A percentile compares a stretch with the other conserved stretches of the same genome.
Evolutionary conservation across 352 stramenopile genomes (phyloP).

Genomic region (Phytophthora aleatoria): DNA sequence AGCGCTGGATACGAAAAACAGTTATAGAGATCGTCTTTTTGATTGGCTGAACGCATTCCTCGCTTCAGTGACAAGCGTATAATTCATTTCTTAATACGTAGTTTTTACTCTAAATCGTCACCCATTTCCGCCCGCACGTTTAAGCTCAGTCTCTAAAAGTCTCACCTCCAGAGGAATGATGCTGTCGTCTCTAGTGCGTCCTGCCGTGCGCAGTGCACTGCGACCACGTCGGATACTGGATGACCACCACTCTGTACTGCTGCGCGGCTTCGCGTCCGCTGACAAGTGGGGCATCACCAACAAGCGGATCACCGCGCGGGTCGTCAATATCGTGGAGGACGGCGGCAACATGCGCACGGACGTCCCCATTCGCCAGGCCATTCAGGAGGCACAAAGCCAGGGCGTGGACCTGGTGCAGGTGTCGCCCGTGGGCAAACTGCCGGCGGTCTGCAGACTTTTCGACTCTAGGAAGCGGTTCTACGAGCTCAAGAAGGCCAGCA

Average conservation of each 20-base stretch:
- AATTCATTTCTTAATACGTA: neutral
- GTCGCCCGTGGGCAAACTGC: constrained; percentile 39
- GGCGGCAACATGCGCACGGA: constrained; percentile 52
- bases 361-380: constrained; percentile 56
- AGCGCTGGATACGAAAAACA: neutral
- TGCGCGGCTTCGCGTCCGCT: constrained; percentile 33
- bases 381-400: constrained; percentile 49
- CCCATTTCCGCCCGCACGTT: constrained; percentile 16
- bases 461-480: constrained; percentile 80
- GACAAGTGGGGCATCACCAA: constrained; percentile 67
- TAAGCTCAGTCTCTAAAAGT: constrained; percentile 15
- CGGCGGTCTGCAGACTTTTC: constrained; percentile 68
- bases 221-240: constrained; percentile 8
- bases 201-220: constrained; percentile 6
- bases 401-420: constrained; percentile 83
- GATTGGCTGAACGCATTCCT: constrained; percentile 1
- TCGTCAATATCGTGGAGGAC: constrained; percentile 64
- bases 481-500: constrained; percentile 66
- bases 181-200: constrained; percentile 23
- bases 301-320: constrained; percentile 53
- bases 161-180: constrained; percentile 15
- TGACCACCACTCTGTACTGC: constrained; percentile 8
- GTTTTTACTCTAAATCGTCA: neutral
- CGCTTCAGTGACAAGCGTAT: neutral
- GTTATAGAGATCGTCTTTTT: neutral